Evolutionary conservation across 164 flowering plant genomes (phyloP).

Genomic region (Cinnamomum micranthum): DNA sequence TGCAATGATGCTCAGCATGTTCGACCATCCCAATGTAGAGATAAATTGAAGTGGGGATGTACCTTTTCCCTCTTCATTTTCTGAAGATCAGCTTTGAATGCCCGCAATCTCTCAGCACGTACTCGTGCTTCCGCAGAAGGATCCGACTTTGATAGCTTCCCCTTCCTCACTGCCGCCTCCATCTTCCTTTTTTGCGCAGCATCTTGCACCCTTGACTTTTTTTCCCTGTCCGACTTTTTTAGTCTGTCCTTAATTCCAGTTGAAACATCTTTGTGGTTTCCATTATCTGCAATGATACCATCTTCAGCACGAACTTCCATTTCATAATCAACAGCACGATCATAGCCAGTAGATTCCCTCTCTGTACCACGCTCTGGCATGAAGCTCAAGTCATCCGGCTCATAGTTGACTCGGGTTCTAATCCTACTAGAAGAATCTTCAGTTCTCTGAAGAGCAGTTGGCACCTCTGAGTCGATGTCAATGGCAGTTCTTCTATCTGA

Average conservation of each 20-base stretch:
- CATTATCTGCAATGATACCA: constrained; percentile 17
- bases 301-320: constrained; percentile 39
- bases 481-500: constrained; percentile 41
- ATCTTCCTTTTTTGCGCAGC: constrained; percentile 51
- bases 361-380: constrained; percentile 73
- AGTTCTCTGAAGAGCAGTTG: constrained; percentile 29
- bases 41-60: constrained; percentile 2
- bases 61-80: constrained; percentile 94
- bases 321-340: constrained; percentile 81
- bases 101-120: constrained; percentile 84
- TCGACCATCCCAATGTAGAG: background rate
- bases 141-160: constrained; percentile 63
- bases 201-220: constrained; percentile 21
- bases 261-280: constrained; percentile 22
- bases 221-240: constrained; percentile 49
- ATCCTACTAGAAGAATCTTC: constrained; percentile 29
- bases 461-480: constrained; percentile 65
- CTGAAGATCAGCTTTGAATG: constrained; percentile 88
- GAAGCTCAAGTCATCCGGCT: constrained; percentile 74
- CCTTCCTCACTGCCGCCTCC: constrained; percentile 53
- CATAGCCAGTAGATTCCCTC: constrained; percentile 45
- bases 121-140: constrained; percentile 85
- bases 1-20: background rate
- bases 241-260: constrained; percentile 30
- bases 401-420: constrained; percentile 44